Evolutionary conservation across 306 rosid genomes (phyloP).

Genomic region (Ammopiptanthus mongolicus): DNA sequence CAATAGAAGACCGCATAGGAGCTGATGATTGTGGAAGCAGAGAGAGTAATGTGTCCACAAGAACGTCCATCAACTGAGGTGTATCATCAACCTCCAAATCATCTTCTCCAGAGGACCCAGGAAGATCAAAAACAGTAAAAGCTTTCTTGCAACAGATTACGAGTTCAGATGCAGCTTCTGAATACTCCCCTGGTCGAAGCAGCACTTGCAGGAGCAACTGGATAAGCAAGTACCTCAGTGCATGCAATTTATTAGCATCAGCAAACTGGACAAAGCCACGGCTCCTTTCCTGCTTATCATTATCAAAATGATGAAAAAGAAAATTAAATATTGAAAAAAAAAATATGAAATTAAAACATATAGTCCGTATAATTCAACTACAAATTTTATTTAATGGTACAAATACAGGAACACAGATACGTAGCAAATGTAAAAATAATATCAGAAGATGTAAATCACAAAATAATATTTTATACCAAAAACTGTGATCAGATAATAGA

Average conservation of each 20-base stretch:
- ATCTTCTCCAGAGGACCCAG: slow-evolving; percentile 59
- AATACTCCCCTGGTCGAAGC: slow-evolving; percentile 70
- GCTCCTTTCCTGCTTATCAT: slow-evolving; percentile 66
- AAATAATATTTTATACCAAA: neutral
- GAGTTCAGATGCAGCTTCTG: slow-evolving; percentile 84
- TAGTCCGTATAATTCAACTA: neutral
- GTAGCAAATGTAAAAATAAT: neutral
- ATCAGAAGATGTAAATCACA: neutral
- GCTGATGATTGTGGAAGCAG: slow-evolving; percentile 87
- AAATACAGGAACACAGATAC: neutral
- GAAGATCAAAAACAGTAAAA: slow-evolving; percentile 53
- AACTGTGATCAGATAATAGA: neutral
- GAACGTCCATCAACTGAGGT: slow-evolving; percentile 84
- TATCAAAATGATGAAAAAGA: neutral
- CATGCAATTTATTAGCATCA: slow-evolving; percentile 61
- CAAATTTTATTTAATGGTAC: neutral
- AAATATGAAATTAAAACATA: neutral
- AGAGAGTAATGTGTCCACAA: slow-evolving; percentile 90
- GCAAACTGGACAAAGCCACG: slow-evolving; percentile 21
- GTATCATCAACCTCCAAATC: slow-evolving; percentile 50
- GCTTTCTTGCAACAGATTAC: slow-evolving; percentile 78
- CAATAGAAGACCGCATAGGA: slow-evolving; percentile 82
- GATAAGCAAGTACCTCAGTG: slow-evolving; percentile 79
- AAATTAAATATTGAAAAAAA: neutral
- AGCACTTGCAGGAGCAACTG: slow-evolving; percentile 89